Evolutionary conservation across 164 flowering plant genomes (phyloP).

Genomic region (Vitis riparia): DNA sequence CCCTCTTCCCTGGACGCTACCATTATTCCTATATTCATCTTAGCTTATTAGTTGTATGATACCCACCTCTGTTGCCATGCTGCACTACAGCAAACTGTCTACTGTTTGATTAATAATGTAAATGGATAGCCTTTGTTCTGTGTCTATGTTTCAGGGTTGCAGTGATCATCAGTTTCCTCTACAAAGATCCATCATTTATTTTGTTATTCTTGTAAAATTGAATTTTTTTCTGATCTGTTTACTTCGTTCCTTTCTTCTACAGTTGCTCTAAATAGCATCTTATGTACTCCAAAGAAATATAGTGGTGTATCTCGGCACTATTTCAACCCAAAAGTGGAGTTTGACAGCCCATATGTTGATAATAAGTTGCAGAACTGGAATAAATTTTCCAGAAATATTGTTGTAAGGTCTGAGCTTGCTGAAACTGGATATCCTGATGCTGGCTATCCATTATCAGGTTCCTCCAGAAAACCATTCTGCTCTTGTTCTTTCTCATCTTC

Average conservation of each 20-base stretch:
- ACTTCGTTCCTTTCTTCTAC: conserved; percentile 3
- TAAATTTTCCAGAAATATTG: conserved; percentile 22
- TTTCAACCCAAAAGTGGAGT: conserved; percentile 11
- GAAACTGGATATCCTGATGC: conserved; percentile 46
- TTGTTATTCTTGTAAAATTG: neutral
- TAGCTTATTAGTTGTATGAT: no score
- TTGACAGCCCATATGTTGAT: conserved; percentile 8
- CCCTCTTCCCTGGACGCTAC: neutral
- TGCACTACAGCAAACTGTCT: no score
- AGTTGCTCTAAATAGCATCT: conserved; percentile 18
- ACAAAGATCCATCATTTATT: neutral
- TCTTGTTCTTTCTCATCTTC: neutral
- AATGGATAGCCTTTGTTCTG: neutral
- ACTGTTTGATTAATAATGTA: neutral
- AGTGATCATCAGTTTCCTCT: neutral
- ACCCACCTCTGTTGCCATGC: no score
- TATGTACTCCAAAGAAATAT: conserved; percentile 17
- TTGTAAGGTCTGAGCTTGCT: conserved; percentile 54
- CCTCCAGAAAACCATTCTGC: neutral
- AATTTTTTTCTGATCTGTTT: neutral
- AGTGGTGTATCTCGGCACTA: neutral
- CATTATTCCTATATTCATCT: no score
- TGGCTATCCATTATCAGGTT: conserved; percentile 52
- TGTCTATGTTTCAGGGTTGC: neutral
- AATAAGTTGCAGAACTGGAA: conserved; percentile 12